These are phyloP conservation scores for Arabis alpina DNA, from an alignment of 345 rosid species.

Conservation along the genomic window DNA sequence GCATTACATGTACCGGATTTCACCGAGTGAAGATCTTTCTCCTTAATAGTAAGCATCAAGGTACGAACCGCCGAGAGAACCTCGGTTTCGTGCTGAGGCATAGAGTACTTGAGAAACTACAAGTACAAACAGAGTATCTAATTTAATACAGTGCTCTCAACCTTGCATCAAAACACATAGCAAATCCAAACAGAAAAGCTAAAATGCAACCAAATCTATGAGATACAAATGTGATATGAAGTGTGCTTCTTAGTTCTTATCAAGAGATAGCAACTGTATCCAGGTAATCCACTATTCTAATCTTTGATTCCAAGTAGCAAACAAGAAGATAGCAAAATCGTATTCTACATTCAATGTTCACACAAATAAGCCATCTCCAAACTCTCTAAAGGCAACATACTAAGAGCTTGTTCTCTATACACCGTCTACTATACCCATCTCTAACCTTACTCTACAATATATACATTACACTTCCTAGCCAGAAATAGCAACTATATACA, in stretches of 20 bases:
- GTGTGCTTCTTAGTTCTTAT: not conserved
- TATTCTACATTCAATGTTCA: not conserved
- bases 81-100: conserved; percentile 65
- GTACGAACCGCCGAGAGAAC: conserved; percentile 67
- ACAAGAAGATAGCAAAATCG: not conserved
- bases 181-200: too few species aligned
- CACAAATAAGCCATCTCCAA: not conserved
- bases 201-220: too few species aligned
- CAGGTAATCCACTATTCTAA: conserved; percentile 13
- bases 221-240: conserved; percentile 9
- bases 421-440: conserved; percentile 1
- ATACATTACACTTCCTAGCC: not conserved
- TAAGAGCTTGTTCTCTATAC: not conserved
- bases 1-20: conserved; percentile 72
- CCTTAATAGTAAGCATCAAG: conserved; percentile 59
- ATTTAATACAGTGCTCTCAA: not conserved
- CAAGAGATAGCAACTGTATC: not conserved
- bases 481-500: not conserved
- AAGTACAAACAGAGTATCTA: conserved; percentile 15
- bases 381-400: not conserved
- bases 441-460: not conserved
- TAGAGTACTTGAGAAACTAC: conserved; percentile 63
- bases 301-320: not conserved
- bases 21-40: conserved; percentile 58
- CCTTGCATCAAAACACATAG: not conserved